Base-by-base conservation (phyloP, 2,329 filamentous ascomycete species). In the Epichloe sibirici region DNA sequence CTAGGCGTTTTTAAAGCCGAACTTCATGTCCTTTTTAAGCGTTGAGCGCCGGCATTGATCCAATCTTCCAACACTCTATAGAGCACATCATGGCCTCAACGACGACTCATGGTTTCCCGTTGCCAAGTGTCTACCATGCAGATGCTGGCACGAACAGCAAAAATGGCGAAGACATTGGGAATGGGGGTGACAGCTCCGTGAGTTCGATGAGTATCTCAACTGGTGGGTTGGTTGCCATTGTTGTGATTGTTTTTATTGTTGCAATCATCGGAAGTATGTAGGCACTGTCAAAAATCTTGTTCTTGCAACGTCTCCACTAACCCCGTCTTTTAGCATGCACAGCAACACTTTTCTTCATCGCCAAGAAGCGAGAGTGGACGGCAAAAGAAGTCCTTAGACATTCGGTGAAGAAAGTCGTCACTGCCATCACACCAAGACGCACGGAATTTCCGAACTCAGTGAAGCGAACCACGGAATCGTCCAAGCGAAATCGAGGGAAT, bases 311-410 rank as follows among this genome's bases (percentile, higher is more conserved):
- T 12, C 13, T 11, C 28, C 12, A 39, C 23, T 15, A 11, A 21
- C 2, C 15, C n/a, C 23, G 13, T 34, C 3, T 23, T 42, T n/a
- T 58, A 86, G 85, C 83, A 56, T 75, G 74, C 23, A 83, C 78
- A 37, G 79, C 82, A 3, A 70, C 81, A 2, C 78, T 93, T 31
- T 94, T 86, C 71, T 88, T 84, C 66, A 66, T 91, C 39, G 86
- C 88, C 52, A 93, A 93, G 74, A 90, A 88, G 71, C 81, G 83
- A 46, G 86, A 90, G 67, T 93, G 88, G 88, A 86, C 83, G 58
- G 74, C 93, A 58, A 80, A 83, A 54, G 81, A 87, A 63, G 85
- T 76, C 34, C 74, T 94, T 53, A 78, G 83, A 52, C 80, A 79
- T 57, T 90, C 86, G 1, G 81, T 81, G 35, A 75, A 74, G 56